Evolutionary conservation across 148 eudicot genomes (phyloP).

Genomic region (Mesembryanthemum crystallinum): DNA sequence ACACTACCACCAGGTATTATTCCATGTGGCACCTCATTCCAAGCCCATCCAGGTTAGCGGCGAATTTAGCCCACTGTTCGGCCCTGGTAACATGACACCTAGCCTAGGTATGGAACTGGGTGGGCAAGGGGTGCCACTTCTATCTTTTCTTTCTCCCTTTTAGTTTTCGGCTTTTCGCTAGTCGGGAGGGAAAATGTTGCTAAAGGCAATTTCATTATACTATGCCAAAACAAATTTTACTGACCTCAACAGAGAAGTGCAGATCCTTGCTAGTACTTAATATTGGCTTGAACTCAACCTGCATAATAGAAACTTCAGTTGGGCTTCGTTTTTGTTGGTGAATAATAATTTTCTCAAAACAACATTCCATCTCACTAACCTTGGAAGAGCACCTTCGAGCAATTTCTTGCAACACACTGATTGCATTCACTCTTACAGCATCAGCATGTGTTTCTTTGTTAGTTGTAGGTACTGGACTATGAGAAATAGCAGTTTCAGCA

Average conservation of each 20-base stretch:
- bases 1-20: background rate
- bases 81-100: background rate
- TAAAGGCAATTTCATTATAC: constrained; percentile 5
- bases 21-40: background rate
- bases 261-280: constrained; percentile 70
- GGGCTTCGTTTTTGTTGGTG: background rate
- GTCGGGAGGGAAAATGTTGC: no score
- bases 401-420: constrained; percentile 89
- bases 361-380: constrained; percentile 41
- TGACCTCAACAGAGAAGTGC: constrained; percentile 88
- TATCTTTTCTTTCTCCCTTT: background rate
- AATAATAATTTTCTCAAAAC: background rate
- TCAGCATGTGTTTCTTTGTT: constrained; percentile 49
- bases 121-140: background rate
- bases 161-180: no score
- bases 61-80: background rate
- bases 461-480: constrained; percentile 28
- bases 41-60: background rate
- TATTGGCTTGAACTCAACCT: constrained; percentile 90
- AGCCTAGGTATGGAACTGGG: background rate
- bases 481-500: constrained; percentile 38
- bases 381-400: constrained; percentile 84
- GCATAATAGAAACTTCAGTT: constrained; percentile 18
- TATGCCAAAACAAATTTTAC: constrained; percentile 21
- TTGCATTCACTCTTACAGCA: constrained; percentile 47